These are phyloP conservation scores for Beauveria medogensis DNA, from an alignment of 2,329 filamentous ascomycete genomes.

Conservation along the genomic window DNA sequence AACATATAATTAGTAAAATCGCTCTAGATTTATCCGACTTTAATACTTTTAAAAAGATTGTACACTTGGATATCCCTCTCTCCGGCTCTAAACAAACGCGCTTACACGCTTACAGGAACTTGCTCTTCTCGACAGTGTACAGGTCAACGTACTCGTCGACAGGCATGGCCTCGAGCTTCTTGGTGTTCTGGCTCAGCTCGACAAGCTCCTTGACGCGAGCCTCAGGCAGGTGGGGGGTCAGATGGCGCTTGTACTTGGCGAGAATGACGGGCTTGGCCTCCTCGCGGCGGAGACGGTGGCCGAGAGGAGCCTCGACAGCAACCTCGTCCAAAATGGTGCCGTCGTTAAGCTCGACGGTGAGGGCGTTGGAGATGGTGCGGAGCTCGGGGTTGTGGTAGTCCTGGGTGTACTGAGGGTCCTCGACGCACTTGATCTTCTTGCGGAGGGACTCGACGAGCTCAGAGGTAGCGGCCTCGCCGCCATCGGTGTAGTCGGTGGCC, in stretches of 20 bases:
- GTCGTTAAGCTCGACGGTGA: slow-evolving; percentile 91
- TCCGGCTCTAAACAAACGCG: background rate
- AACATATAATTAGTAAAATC: background rate
- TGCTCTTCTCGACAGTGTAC: slow-evolving; percentile 57
- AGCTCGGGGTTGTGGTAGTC: slow-evolving; percentile 93
- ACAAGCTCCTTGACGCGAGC: slow-evolving; percentile 75
- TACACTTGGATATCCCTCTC: background rate
- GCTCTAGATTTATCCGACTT: slow-evolving; percentile 4
- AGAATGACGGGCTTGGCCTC: slow-evolving; percentile 98
- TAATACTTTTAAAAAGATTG: background rate
- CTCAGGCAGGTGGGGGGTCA: slow-evolving; percentile 73
- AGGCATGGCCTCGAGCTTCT: slow-evolving; percentile 69
- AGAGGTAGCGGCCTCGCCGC: slow-evolving; percentile 83
- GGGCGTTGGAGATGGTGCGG: slow-evolving; percentile 93
- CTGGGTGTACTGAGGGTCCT: slow-evolving; percentile 87
- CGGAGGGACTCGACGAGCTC: slow-evolving; percentile 84
- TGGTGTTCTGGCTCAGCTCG: slow-evolving; percentile 65
- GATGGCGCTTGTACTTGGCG: slow-evolving; percentile 89
- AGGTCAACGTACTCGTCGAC: slow-evolving; percentile 93
- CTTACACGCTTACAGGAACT: slow-evolving; percentile 37
- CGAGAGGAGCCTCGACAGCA: slow-evolving; percentile 86
- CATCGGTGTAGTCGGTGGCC: slow-evolving; percentile 88
- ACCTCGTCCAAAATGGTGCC: slow-evolving; percentile 87
- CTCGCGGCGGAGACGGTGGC: slow-evolving; percentile 81
- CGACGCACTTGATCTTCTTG: slow-evolving; percentile 89